Evolutionary conservation across 148 eudicot species (phyloP), one percentile per base, ranked within the genome.

Genomic region (Heliosperma pusillum): DNA sequence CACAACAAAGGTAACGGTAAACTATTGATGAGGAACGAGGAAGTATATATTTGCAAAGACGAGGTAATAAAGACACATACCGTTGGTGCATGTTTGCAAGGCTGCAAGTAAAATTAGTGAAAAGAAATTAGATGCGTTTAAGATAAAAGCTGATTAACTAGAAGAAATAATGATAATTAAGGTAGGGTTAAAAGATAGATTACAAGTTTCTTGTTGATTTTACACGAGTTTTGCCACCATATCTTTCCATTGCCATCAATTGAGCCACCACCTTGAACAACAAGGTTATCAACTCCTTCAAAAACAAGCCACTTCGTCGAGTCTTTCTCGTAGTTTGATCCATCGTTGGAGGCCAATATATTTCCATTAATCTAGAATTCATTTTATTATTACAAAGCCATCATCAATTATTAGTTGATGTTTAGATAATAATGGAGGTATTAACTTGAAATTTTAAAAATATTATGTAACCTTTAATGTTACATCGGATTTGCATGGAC

Each of bases 171-270:
- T 33, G 53, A 47, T 47, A 15, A 47, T 50, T 50, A 50, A 50
- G 55, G 3, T 7, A 8, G 9, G 15, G 30, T 25, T 21, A 15
- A 9, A 30, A 20, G 16, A 60, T n/a, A 30, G 21, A 84, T 85
- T 82, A 90, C 95, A 26, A 59, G 82, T 11, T 78, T 42, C 60
- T 85, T 81, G 73, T 91, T 72, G 24, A 80, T 78, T 86, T 91
- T 93, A 86, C 97, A 93, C 30, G 96, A 89, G 45, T 90, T 90
- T 65, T 84, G 44, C 96, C 97, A 93, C 96, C 97, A 93, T 13
- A 85, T 82, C 29, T 80, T 73, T 5, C 96, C 97, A 74, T 90
- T 90, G 1, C 97, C 97, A 68, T 89, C 78, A 24, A 93, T 81
- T 11, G 75, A 73, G 53, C 97, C 97, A 50, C 86, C 86, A 36